Conservation (phyloP, 2,329 filamentous ascomycete genomes). For the Arthrobotrys pseudoclavata region DNA sequence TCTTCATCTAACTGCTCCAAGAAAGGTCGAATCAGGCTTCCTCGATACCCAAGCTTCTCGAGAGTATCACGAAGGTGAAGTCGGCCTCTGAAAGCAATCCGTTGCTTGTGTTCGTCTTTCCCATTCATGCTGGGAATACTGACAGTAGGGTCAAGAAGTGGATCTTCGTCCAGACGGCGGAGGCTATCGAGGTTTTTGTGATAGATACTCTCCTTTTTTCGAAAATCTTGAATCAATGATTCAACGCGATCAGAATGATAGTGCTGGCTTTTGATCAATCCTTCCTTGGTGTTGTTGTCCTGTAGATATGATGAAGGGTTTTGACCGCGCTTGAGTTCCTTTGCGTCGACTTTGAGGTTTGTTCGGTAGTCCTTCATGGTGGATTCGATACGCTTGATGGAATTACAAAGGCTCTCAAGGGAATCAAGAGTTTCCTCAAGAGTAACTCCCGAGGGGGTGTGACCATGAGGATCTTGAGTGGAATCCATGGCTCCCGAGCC, state of each 20-base stretch:
- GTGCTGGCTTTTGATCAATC: slow-evolving; percentile 14
- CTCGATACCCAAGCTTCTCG: slow-evolving; percentile 33
- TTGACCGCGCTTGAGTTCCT: slow-evolving; percentile 24
- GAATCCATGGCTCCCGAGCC: background rate
- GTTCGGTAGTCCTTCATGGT: slow-evolving; percentile 34
- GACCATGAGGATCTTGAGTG: background rate
- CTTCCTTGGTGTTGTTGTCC: background rate
- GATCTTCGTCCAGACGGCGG: slow-evolving; percentile 38
- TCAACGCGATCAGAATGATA: slow-evolving; percentile 16
- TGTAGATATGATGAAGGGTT: background rate
- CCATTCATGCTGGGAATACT: slow-evolving; percentile 17
- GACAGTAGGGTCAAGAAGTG: slow-evolving; percentile 32
- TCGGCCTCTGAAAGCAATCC: slow-evolving; percentile 35
- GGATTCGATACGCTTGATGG: slow-evolving; percentile 41
- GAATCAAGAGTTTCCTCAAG: slow-evolving; percentile 39
- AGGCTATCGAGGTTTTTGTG: slow-evolving; percentile 27
- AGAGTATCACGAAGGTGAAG: slow-evolving; percentile 35
- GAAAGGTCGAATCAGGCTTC: slow-evolving; percentile 25
- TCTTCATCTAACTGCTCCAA: slow-evolving; percentile 22
- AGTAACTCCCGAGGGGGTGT: background rate
- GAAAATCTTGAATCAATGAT: slow-evolving; percentile 27
- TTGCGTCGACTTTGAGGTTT: slow-evolving; percentile 34
- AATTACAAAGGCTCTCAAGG: slow-evolving; percentile 33
- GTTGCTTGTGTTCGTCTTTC: slow-evolving; percentile 27
- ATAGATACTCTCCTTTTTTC: slow-evolving; percentile 35